phyloP scores from a whole-genome alignment of 2,329 filamentous ascomycete species.

The Pestalotiopsis sp. region DNA sequence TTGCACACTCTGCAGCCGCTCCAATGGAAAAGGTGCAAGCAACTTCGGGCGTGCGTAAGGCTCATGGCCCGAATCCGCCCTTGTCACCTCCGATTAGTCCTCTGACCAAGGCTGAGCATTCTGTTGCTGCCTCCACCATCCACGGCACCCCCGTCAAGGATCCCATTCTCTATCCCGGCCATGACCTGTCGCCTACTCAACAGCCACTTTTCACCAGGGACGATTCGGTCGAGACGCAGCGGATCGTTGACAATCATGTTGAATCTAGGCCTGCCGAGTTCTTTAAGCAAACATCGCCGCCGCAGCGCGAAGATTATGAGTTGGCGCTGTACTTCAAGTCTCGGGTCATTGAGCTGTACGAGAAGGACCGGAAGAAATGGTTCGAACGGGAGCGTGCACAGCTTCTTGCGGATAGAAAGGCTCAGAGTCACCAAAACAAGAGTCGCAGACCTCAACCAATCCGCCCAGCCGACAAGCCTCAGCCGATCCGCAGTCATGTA shows the following conservation, averaged over 20 bases:
- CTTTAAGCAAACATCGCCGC: conserved; percentile 49
- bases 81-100: conserved; percentile 64
- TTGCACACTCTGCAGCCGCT: conserved; percentile 36
- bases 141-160: conserved; percentile 45
- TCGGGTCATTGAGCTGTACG: conserved; percentile 50
- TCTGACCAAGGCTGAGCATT: conserved; percentile 41
- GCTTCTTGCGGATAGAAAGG: conserved; percentile 50
- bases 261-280: conserved; percentile 43
- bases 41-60: conserved; percentile 32
- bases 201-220: conserved; percentile 52
- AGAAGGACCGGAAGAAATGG: conserved; percentile 48
- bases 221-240: conserved; percentile 44
- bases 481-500: conserved; percentile 29
- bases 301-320: conserved; percentile 56
- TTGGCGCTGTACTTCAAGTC: conserved; percentile 56
- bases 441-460: conserved; percentile 39
- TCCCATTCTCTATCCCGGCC: conserved; percentile 60
- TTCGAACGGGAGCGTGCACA: conserved; percentile 52
- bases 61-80: conserved; percentile 41
- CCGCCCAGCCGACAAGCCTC: conserved; percentile 43
- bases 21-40: conserved; percentile 26
- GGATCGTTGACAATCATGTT: conserved; percentile 54
- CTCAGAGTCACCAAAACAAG: conserved; percentile 38
- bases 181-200: conserved; percentile 48
- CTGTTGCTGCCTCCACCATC: conserved; percentile 27